Conservation (phyloP, 2,329 filamentous ascomycete species). For the Fonsecaea pugnacius region DNA sequence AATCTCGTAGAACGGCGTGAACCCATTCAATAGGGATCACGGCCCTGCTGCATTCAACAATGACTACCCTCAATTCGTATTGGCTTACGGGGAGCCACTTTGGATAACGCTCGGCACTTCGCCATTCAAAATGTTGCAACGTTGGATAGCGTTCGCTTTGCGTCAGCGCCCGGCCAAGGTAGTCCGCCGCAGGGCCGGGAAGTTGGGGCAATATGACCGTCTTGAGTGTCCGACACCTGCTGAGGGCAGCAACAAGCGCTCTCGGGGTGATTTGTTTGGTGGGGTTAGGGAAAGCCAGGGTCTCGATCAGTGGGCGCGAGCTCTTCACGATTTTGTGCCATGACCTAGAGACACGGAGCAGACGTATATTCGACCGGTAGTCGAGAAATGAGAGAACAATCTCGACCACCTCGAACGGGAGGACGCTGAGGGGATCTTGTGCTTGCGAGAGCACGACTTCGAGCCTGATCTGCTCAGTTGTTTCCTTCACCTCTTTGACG, state of each 20-base stretch:
- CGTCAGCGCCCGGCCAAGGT: not conserved
- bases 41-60: not conserved
- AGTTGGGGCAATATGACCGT: constrained; percentile 38
- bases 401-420: constrained; percentile 60
- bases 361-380: constrained; percentile 56
- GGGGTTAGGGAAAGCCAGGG: constrained; percentile 57
- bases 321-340: constrained; percentile 60
- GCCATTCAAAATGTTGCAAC: constrained; percentile 19
- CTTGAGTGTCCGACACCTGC: constrained; percentile 45
- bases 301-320: constrained; percentile 55
- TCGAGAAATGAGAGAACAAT: constrained; percentile 58
- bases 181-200: not conserved
- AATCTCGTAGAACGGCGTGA: constrained; percentile 11
- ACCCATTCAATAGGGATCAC: not conserved
- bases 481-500: constrained; percentile 34
- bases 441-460: constrained; percentile 40
- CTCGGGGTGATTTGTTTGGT: constrained; percentile 46
- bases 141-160: constrained; percentile 4
- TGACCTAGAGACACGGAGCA: constrained; percentile 59
- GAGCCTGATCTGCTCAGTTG: constrained; percentile 53
- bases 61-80: constrained; percentile 21
- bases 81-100: constrained; percentile 7
- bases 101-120: not conserved
- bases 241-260: constrained; percentile 41
- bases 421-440: constrained; percentile 55